These are phyloP conservation scores for Solanum hybrid DNA, from an alignment of 305 asterid species.

Conservation along the genomic window DNA sequence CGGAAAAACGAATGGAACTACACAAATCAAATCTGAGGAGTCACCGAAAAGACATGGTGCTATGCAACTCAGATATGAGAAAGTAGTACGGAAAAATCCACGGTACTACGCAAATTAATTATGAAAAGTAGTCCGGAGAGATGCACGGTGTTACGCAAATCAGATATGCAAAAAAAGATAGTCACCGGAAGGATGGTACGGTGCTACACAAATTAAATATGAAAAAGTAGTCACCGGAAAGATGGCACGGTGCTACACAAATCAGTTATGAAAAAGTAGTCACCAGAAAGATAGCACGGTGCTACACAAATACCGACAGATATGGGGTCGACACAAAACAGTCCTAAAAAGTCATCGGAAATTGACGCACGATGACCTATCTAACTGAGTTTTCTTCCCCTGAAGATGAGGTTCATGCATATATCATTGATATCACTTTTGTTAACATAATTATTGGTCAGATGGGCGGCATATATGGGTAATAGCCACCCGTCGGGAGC, in stretches of 20 bases:
- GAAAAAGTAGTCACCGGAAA: background rate
- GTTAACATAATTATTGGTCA: background rate
- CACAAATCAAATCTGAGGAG: background rate
- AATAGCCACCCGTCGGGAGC: background rate
- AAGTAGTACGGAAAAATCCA: background rate
- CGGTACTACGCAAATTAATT: background rate
- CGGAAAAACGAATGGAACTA: background rate
- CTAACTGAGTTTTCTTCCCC: background rate
- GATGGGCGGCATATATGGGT: background rate
- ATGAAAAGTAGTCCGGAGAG: background rate
- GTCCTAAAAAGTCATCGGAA: background rate
- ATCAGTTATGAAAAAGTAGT: background rate
- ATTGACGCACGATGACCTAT: background rate
- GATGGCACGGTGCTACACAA: background rate
- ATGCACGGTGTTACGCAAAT: background rate
- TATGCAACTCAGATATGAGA: background rate
- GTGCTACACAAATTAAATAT: background rate
- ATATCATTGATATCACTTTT: background rate
- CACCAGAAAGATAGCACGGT: background rate
- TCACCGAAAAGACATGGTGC: background rate
- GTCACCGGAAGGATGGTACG: background rate
- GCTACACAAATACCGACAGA: background rate
- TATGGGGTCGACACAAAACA: background rate
- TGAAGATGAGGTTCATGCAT: background rate
- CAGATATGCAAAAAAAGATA: background rate